Conservation (phyloP, 164 flowering plant species). For the Cinnamomum micranthum region DNA sequence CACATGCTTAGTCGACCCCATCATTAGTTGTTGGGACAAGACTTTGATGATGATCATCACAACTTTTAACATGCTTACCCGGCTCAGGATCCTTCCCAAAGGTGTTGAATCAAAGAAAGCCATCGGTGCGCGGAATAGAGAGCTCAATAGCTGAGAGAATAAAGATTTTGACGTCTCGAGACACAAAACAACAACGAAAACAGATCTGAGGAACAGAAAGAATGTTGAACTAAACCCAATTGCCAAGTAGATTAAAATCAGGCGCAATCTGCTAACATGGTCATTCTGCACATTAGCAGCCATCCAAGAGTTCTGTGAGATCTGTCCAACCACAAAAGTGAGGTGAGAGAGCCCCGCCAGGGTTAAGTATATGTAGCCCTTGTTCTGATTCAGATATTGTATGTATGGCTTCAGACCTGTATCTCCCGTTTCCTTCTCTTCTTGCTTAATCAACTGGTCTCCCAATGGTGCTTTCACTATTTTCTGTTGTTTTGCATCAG, state of each 20-base stretch:
- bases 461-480: conserved; percentile 20
- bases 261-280: conserved; percentile 25
- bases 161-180: conserved; percentile 38
- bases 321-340: conserved; percentile 41
- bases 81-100: conserved; percentile 43
- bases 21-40: too few species aligned
- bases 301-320: conserved; percentile 65
- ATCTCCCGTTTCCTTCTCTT: conserved; percentile 58
- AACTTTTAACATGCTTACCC: conserved; percentile 28
- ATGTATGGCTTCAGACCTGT: conserved; percentile 67
- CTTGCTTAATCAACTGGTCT: conserved; percentile 66
- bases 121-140: conserved; percentile 54
- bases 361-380: conserved; percentile 49
- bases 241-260: conserved; percentile 46
- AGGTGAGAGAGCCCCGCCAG: conserved; percentile 32
- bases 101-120: conserved; percentile 57
- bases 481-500: conserved; percentile 15
- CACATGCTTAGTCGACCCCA: too few species aligned
- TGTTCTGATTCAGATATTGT: conserved; percentile 57
- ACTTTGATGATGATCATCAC: too few species aligned
- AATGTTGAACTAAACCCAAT: conserved; percentile 30
- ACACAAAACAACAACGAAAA: conserved; percentile 30
- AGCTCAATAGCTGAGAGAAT: conserved; percentile 36
- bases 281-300: conserved; percentile 57
- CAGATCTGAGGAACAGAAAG: conserved; percentile 30